Evolutionary conservation across 1,284 basidiomycete genomes (phyloP).

Genomic region (Apiotrichum domesticum): DNA sequence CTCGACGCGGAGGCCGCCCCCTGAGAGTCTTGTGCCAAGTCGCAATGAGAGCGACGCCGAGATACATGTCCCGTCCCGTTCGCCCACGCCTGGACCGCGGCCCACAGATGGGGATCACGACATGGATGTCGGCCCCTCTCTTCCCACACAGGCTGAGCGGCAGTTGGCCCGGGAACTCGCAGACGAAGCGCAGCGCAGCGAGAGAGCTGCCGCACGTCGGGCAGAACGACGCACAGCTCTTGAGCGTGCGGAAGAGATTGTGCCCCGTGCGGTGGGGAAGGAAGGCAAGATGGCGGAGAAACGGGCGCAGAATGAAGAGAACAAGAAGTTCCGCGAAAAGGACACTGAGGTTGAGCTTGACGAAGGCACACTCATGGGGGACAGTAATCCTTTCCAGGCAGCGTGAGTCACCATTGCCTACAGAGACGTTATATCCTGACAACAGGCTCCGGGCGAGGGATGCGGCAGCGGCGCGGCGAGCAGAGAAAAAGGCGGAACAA

Average conservation of each 20-base stretch:
- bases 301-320: slow-evolving; percentile 40
- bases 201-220: slow-evolving; percentile 25
- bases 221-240: slow-evolving; percentile 18
- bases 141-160: slow-evolving; percentile 23
- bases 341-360: slow-evolving; percentile 41
- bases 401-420: slow-evolving; percentile 30
- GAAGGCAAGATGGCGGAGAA: slow-evolving; percentile 45
- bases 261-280: slow-evolving; percentile 30
- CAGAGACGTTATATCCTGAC: neutral
- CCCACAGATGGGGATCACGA: neutral
- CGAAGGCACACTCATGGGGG: slow-evolving; percentile 43
- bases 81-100: slow-evolving; percentile 5
- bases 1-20: neutral
- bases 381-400: slow-evolving; percentile 35
- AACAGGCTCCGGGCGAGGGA: slow-evolving; percentile 35
- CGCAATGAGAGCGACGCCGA: slow-evolving; percentile 9
- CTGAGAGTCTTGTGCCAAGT: neutral
- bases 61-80: neutral
- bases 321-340: slow-evolving; percentile 40
- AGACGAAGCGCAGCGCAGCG: slow-evolving; percentile 14
- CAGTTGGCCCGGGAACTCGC: slow-evolving; percentile 36
- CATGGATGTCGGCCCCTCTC: neutral
- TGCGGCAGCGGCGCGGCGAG: slow-evolving; percentile 29
- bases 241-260: slow-evolving; percentile 38
- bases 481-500: slow-evolving; percentile 28